These are phyloP conservation scores for Cornus controversa DNA, from an alignment of 148 eudicot genomes.

Conservation along the genomic window DNA sequence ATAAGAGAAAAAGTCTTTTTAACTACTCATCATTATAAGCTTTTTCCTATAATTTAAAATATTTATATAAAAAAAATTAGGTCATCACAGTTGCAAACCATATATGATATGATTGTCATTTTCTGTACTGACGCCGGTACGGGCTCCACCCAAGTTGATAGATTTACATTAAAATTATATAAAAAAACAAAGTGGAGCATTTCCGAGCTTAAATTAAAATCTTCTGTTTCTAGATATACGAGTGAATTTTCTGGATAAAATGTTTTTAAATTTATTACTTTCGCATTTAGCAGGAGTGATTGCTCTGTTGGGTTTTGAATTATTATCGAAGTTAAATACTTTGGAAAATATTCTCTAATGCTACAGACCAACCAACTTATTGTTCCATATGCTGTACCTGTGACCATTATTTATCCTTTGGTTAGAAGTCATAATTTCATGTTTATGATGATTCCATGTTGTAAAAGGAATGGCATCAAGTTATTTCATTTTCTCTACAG, in stretches of 20 bases:
- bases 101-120: background rate
- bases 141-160: background rate
- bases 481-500: constrained; percentile 33
- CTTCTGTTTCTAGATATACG: background rate
- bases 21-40: no score
- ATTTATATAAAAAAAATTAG: no score
- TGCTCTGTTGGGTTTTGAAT: no score
- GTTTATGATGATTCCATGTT: background rate
- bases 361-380: background rate
- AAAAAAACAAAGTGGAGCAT: background rate
- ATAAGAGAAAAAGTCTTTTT: no score
- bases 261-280: background rate
- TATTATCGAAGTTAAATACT: background rate
- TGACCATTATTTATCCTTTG: background rate
- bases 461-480: background rate
- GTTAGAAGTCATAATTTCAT: background rate
- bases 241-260: background rate
- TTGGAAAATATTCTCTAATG: background rate
- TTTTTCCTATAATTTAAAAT: no score
- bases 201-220: background rate
- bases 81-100: background rate
- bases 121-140: background rate
- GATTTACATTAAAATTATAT: background rate
- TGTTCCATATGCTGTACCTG: background rate
- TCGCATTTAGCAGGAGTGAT: background rate